Evolutionary conservation across 768 basidiomycete genomes (phyloP).

Genomic region (Termitomyces eurrhizus): DNA sequence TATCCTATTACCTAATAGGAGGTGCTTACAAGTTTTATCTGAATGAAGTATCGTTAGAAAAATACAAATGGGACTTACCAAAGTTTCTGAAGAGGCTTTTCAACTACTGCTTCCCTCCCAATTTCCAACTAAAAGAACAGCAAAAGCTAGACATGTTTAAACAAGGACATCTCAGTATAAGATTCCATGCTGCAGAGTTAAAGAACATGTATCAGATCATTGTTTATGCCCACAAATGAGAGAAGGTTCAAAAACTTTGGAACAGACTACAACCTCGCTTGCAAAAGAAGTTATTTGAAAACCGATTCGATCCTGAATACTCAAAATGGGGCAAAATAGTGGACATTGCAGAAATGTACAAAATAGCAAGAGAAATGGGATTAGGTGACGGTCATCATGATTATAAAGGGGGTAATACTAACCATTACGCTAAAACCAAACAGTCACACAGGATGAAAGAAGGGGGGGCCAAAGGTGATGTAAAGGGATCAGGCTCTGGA

Average conservation of each 20-base stretch:
- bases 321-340: not conserved
- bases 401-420: not conserved
- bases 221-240: not conserved
- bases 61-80: not conserved
- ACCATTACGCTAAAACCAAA: too few species aligned
- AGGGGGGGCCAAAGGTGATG: too few species aligned
- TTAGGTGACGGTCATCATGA: too few species aligned
- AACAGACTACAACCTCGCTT: too few species aligned
- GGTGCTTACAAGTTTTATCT: not conserved
- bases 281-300: not conserved
- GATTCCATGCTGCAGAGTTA: too few species aligned
- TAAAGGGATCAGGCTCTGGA: too few species aligned
- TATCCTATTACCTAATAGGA: not conserved
- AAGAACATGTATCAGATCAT: not conserved
- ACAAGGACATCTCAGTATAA: not conserved
- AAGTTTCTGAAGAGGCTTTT: not conserved
- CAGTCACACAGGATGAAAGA: too few species aligned
- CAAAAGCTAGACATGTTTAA: not conserved
- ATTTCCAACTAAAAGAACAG: too few species aligned
- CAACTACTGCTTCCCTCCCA: too few species aligned
- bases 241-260: not conserved
- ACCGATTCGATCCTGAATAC: not conserved
- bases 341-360: not conserved
- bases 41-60: not conserved
- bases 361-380: not conserved